These are phyloP conservation scores for Cucumis melo DNA, from an alignment of 306 rosid genomes.

Conservation along the genomic window DNA sequence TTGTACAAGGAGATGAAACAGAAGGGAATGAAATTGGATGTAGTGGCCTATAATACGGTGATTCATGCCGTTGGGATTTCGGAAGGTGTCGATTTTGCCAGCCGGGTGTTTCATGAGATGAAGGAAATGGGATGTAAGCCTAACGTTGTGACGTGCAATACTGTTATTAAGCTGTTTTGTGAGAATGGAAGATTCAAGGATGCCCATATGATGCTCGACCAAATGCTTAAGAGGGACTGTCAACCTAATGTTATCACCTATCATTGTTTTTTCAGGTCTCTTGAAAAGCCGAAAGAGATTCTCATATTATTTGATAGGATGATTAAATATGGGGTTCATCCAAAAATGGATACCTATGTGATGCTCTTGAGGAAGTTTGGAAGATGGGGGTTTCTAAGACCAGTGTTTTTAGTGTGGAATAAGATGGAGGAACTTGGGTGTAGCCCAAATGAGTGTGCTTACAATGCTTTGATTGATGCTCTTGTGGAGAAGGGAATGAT, in stretches of 20 bases:
- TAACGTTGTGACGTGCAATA: slow-evolving; percentile 55
- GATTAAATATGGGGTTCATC: slow-evolving; percentile 57
- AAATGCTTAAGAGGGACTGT: slow-evolving; percentile 40
- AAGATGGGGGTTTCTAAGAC: slow-evolving; percentile 87
- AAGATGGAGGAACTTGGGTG: slow-evolving; percentile 65
- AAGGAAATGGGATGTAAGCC: slow-evolving; percentile 60
- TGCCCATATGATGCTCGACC: slow-evolving; percentile 36
- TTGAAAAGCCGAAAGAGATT: slow-evolving; percentile 58
- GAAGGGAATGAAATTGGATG: slow-evolving; percentile 53
- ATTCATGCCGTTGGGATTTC: slow-evolving; percentile 62
- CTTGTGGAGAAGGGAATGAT: slow-evolving; percentile 66
- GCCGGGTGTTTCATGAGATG: slow-evolving; percentile 51
- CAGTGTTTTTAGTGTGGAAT: slow-evolving; percentile 60
- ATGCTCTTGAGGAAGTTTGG: slow-evolving; percentile 82
- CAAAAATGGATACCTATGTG: slow-evolving; percentile 61
- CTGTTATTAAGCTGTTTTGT: slow-evolving; percentile 57
- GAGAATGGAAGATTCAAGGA: slow-evolving; percentile 51
- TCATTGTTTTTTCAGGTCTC: slow-evolving; percentile 42
- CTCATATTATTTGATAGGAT: slow-evolving; percentile 51
- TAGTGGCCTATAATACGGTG: slow-evolving; percentile 62
- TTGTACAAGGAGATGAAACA: slow-evolving; percentile 53
- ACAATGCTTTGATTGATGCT: slow-evolving; percentile 78
- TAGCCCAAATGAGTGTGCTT: slow-evolving; percentile 69
- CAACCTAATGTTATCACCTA: slow-evolving; percentile 49
- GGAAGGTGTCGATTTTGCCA: slow-evolving; percentile 64